A percentile compares a stretch with the other conserved stretches of the same genome.
These are phyloP conservation scores for Daedaleopsis sinensis DNA, from an alignment of 768 basidiomycete species.

Conservation along the genomic window DNA sequence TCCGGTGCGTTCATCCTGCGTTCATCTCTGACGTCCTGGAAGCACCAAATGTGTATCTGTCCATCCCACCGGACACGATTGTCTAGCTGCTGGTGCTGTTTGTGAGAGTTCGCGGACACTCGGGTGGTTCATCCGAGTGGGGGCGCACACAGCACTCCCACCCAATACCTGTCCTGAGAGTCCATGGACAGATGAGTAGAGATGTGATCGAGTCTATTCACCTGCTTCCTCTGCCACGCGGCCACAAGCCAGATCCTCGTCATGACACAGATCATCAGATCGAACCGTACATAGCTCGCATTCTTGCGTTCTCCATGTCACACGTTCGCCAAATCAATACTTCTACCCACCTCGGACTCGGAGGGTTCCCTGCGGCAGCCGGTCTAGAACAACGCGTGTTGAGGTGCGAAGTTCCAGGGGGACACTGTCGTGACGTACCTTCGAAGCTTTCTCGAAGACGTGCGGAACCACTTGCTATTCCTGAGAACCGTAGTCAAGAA, in stretches of 20 bases:
- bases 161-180: not conserved
- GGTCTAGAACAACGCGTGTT: slow-evolving; percentile 20
- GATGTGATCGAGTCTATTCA: slow-evolving; percentile 12
- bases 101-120: not conserved
- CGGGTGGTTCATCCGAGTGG: not conserved
- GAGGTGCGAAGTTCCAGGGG: slow-evolving; percentile 12
- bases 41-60: not conserved
- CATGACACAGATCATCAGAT: slow-evolving; percentile 16
- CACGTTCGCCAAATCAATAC: slow-evolving; percentile 1
- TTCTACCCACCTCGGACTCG: slow-evolving; percentile 10
- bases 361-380: slow-evolving; percentile 2
- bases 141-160: slow-evolving; percentile 5
- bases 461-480: slow-evolving; percentile 3
- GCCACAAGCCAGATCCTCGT: slow-evolving; percentile 12
- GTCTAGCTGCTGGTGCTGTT: not conserved
- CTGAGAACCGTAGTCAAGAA: slow-evolving; percentile 13
- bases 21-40: not conserved
- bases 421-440: slow-evolving; percentile 16
- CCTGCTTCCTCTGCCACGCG: slow-evolving; percentile 6
- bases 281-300: slow-evolving; percentile 2
- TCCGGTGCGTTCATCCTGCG: slow-evolving; percentile 7
- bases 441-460: slow-evolving; percentile 1
- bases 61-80: not conserved
- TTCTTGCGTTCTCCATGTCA: slow-evolving; percentile 4
- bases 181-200: not conserved